Percentiles rank a stretch among this genome's conserved stretches.
phyloP scores from a whole-genome alignment of 495 filamentous ascomycete species.

The Daldinia loculata region DNA sequence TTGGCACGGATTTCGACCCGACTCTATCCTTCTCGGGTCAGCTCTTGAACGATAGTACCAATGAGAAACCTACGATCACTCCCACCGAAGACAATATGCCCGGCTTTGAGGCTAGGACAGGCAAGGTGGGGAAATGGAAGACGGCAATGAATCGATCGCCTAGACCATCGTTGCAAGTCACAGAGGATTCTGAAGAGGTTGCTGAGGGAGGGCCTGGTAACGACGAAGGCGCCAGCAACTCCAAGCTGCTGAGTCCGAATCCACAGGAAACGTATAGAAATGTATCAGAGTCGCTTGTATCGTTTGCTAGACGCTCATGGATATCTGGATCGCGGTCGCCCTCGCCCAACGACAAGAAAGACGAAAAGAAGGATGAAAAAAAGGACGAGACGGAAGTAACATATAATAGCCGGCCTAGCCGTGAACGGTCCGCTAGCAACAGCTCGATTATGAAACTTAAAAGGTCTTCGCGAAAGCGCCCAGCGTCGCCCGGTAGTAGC shows the following conservation, averaged over 20 bases:
- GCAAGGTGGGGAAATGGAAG: constrained; percentile 48
- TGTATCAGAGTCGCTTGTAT: constrained; percentile 72
- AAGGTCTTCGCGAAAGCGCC: constrained; percentile 39
- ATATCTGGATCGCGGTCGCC: constrained; percentile 68
- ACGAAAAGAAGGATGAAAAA: constrained; percentile 26
- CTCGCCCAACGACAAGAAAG: constrained; percentile 56
- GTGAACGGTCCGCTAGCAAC: constrained; percentile 43
- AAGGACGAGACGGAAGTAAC: constrained; percentile 29
- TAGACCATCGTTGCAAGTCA: constrained; percentile 49
- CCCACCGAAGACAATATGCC: constrained; percentile 28
- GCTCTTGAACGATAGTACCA: constrained; percentile 27
- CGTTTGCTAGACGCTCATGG: constrained; percentile 74
- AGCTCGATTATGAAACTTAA: constrained; percentile 47
- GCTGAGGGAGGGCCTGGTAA: constrained; percentile 23
- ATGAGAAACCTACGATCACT: constrained; percentile 39
- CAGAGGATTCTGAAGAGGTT: constrained; percentile 28
- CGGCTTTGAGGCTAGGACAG: constrained; percentile 37
- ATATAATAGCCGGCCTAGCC: constrained; percentile 22
- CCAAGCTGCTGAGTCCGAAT: constrained; percentile 23
- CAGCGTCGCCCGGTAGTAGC: constrained; percentile 47
- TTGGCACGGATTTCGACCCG: constrained; percentile 52
- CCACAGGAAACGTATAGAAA: constrained; percentile 46
- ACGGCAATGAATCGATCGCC: constrained; percentile 54
- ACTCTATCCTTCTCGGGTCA: constrained; percentile 46
- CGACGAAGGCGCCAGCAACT: not conserved